A percentile compares a stretch with the other conserved stretches of the same genome.
These are phyloP conservation scores for Ogataea methylovora DNA, from an alignment of 805 yeast genomes.

Conservation along the genomic window DNA sequence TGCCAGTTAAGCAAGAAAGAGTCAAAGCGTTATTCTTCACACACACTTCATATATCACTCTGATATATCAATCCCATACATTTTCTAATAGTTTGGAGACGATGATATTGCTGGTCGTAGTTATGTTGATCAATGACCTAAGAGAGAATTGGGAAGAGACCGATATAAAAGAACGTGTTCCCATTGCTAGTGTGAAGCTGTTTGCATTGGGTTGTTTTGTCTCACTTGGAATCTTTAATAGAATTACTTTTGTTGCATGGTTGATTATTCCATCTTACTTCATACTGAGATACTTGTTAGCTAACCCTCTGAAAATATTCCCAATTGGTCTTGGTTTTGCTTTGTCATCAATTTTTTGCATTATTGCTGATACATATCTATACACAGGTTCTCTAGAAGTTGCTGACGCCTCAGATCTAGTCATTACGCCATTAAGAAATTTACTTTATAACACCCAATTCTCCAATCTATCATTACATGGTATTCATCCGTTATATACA, in stretches of 20 bases:
- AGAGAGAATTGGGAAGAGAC: conserved; percentile 12
- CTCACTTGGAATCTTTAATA: conserved; percentile 70
- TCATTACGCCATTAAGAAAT: conserved; percentile 74
- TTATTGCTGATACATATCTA: conserved; percentile 47
- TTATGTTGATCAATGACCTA: conserved; percentile 38
- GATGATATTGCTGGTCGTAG: conserved; percentile 37
- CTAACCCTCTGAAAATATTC: conserved; percentile 25
- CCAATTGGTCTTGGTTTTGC: conserved; percentile 29
- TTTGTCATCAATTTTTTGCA: conserved; percentile 27
- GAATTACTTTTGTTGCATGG: conserved; percentile 79
- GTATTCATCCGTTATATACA: conserved; percentile 71
- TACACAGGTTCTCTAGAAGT: conserved; percentile 9
- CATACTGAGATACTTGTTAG: conserved; percentile 34
- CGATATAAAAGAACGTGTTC: neutral
- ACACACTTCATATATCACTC: conserved; percentile 60
- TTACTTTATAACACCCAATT: conserved; percentile 56
- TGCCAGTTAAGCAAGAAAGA: conserved; percentile 27
- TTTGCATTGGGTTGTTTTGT: conserved; percentile 39
- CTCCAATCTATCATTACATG: conserved; percentile 66
- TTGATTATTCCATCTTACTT: conserved; percentile 53
- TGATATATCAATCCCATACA: conserved; percentile 78
- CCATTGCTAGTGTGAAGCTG: conserved; percentile 9
- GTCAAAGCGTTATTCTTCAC: conserved; percentile 37
- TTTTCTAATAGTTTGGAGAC: conserved; percentile 87
- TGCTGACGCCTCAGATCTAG: conserved; percentile 17